phyloP scores from a whole-genome alignment of 345 rosid species.

The Capsella bursapastoris region DNA sequence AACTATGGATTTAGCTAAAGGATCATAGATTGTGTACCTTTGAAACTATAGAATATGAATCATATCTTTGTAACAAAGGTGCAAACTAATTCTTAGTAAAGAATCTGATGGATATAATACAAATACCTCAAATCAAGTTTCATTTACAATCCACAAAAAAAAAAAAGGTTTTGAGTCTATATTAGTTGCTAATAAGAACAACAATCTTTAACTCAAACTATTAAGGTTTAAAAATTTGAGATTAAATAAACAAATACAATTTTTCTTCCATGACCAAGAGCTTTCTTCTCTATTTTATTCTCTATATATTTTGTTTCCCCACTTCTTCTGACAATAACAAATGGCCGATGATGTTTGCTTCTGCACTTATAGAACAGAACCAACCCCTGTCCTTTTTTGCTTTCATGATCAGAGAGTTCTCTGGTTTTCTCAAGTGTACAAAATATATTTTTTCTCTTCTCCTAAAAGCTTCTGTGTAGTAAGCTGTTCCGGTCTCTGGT shows the following conservation, averaged over 20 bases:
- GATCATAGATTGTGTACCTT: slow-evolving; percentile 2
- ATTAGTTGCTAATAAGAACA: slow-evolving; percentile 14
- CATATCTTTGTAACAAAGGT: neutral
- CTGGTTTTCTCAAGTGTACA: slow-evolving; percentile 32
- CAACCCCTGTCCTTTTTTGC: slow-evolving; percentile 19
- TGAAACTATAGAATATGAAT: neutral
- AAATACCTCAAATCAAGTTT: slow-evolving; percentile 32
- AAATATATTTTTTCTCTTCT: slow-evolving; percentile 24
- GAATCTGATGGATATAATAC: slow-evolving; percentile 29
- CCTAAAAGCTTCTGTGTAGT: slow-evolving; percentile 29
- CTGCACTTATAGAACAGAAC: slow-evolving; percentile 21
- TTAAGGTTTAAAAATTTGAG: neutral
- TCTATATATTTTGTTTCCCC: slow-evolving; percentile 3
- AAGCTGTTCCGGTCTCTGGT: slow-evolving; percentile 20
- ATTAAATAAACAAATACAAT: slow-evolving; percentile 20
- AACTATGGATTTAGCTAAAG: slow-evolving; percentile 26
- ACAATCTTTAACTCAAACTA: neutral
- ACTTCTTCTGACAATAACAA: slow-evolving; percentile 20
- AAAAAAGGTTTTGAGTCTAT: slow-evolving; percentile 14
- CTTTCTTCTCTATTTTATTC: slow-evolving; percentile 39
- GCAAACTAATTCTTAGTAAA: slow-evolving; percentile 3
- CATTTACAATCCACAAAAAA: slow-evolving; percentile 37
- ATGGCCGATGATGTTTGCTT: slow-evolving; percentile 32
- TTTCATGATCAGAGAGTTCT: slow-evolving; percentile 11
- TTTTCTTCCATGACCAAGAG: slow-evolving; percentile 3